Base-by-base conservation (phyloP, 108 stramenopile species). In the Skeletonema grethae region DNA sequence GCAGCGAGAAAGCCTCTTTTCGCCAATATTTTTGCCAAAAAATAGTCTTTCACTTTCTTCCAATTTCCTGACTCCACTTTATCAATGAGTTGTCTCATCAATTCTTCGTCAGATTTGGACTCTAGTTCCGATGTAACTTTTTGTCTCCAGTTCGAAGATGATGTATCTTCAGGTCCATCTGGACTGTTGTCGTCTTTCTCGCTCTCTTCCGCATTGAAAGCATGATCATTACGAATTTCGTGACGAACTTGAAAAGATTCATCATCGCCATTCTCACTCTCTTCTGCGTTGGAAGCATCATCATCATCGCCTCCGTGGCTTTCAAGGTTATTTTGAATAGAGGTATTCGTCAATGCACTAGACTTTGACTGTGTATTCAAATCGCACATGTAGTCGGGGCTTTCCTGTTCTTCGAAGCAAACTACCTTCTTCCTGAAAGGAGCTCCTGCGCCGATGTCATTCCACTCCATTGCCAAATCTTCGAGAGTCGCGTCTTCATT, bases 381-480 rank as follows among this genome's bases (percentile, higher is more conserved):
- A 30, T 56, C 64, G n/a, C 16, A 18, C 1, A 2, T 24, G 30
- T 66, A 8, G 9, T 53, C 30, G 35, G 32, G 29, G 24, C 16
- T 68, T 29, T 29, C 31, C 22, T 69, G 13, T 24, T 69, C 69
- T 29, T 63, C 70, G 39, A 81, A 77, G 35, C 71, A 60, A 22
- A 77, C 80, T 24, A 34, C 41, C 39, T 80, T 73, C 31, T 68
- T 63, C 60, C 30, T 36, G 0, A 45, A 35, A 4, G 65, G 24
- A 28, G 75, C 70, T 34, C 63, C 63, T 16, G 80, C 71, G 34
- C 82, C 82, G 36, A 82, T 72, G 38, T 82, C 77, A 28, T 69
- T 71, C 82, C 82, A 82, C 63, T 82, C 82, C 69, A 82, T 77
- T 16, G 72, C 77, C 25, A 78, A 31, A 39, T 82, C 75, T 24